A percentile compares a stretch with the other conserved stretches of the same genome.
Evolutionary conservation across 169 alveolate genomes (phyloP).

Genomic region (Plasmodium fragile): DNA sequence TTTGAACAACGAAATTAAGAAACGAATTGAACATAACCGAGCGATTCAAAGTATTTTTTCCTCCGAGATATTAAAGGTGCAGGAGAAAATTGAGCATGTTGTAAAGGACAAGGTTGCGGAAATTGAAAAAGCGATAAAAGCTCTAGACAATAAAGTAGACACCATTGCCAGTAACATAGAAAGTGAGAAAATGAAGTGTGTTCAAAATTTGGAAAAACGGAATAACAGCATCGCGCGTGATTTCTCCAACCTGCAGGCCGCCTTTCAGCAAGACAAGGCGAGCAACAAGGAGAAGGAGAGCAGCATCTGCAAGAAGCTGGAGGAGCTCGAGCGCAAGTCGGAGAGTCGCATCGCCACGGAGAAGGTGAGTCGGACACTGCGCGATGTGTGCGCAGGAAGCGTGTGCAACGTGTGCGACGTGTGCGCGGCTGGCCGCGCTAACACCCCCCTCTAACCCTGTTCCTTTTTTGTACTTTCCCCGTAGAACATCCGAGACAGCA

Average conservation of each 20-base stretch:
- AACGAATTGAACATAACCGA: constrained; percentile 63
- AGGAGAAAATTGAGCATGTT: constrained; percentile 63
- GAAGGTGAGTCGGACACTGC: constrained; percentile 25
- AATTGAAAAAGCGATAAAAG: constrained; percentile 61
- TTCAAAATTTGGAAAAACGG: constrained; percentile 36
- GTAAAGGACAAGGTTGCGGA: constrained; percentile 48
- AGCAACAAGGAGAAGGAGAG: constrained; percentile 59
- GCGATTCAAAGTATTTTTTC: constrained; percentile 51
- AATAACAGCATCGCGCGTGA: constrained; percentile 59
- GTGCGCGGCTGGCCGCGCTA: too few relatives aligned
- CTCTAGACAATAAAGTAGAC: constrained; percentile 27
- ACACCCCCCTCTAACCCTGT: too few relatives aligned
- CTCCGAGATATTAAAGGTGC: constrained; percentile 57
- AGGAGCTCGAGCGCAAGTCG: constrained; percentile 39
- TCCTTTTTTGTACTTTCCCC: not conserved
- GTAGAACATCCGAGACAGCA: constrained; percentile 57
- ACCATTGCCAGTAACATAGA: constrained; percentile 50
- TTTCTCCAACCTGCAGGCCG: constrained; percentile 25
- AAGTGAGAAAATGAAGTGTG: constrained; percentile 57
- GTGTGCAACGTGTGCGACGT: not conserved
- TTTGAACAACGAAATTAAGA: constrained; percentile 55
- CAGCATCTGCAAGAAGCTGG: constrained; percentile 55
- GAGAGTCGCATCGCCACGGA: constrained; percentile 32
- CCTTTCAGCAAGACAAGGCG: constrained; percentile 49
- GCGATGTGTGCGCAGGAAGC: too few relatives aligned